phyloP scores from a whole-genome alignment of 306 rosid species.

The Cucumis sativus region DNA sequence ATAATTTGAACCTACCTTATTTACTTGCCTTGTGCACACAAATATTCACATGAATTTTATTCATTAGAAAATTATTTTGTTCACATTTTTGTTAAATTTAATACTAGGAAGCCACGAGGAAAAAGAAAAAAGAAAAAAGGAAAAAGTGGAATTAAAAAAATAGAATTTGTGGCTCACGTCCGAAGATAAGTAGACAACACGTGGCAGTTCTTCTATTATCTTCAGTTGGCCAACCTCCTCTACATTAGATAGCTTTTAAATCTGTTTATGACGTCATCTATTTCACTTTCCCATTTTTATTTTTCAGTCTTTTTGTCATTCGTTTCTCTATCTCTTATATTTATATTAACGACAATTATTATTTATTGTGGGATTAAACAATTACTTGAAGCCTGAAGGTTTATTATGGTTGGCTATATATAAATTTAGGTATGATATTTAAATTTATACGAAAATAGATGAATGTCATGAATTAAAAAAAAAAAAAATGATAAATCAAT shows the following conservation, averaged over 20 bases:
- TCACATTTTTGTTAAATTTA: background rate
- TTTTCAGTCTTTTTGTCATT: background rate
- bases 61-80: no score
- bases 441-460: background rate
- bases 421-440: background rate
- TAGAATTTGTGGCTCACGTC: background rate
- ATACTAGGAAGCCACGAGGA: background rate
- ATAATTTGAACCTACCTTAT: no score
- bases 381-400: background rate
- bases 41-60: no score
- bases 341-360: background rate
- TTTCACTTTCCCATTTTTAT: background rate
- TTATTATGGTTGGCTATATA: background rate
- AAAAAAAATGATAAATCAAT: background rate
- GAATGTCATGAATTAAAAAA: background rate
- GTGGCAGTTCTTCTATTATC: slow-evolving; percentile 5
- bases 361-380: background rate
- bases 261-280: background rate
- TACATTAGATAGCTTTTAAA: background rate
- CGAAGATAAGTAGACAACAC: background rate
- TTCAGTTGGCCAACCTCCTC: background rate
- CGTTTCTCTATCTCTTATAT: background rate
- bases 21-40: no score
- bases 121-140: no score
- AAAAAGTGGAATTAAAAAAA: background rate